A percentile compares a stretch with the other conserved stretches of the same genome.
Evolutionary conservation across 2,329 filamentous ascomycete genomes (phyloP).

Genomic region (Pseudocercospora cruenta): DNA sequence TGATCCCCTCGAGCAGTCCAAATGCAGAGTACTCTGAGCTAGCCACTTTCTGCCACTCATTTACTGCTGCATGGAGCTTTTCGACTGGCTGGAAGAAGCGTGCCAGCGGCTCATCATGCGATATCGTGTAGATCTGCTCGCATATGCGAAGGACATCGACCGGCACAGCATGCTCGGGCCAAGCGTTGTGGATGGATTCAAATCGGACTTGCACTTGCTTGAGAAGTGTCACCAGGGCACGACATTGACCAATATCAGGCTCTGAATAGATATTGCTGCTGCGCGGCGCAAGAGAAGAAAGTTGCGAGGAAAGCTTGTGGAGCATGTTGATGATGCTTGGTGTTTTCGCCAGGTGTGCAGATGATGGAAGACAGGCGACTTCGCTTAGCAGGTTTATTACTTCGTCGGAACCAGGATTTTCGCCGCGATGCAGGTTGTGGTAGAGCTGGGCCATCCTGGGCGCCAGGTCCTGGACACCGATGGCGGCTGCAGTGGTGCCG

Average conservation of each 20-base stretch:
- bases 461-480: conserved; percentile 30
- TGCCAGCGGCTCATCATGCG: conserved; percentile 80
- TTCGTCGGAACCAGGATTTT: conserved; percentile 7
- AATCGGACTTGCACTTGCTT: conserved; percentile 73
- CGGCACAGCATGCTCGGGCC: conserved; percentile 77
- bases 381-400: conserved; percentile 27
- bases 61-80: conserved; percentile 79
- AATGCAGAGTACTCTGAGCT: conserved; percentile 75
- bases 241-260: conserved; percentile 73
- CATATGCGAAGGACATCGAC: conserved; percentile 77
- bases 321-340: conserved; percentile 6
- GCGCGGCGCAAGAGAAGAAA: conserved; percentile 1
- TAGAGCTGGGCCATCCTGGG: conserved; percentile 30
- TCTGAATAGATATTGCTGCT: conserved; percentile 81
- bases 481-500: background rate
- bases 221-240: conserved; percentile 71
- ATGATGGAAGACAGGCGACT: conserved; percentile 9
- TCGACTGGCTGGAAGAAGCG: conserved; percentile 85
- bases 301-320: conserved; percentile 6
- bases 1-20: conserved; percentile 74
- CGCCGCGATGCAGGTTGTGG: conserved; percentile 7
- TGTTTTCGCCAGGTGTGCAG: conserved; percentile 10
- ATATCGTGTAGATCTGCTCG: conserved; percentile 73
- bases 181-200: conserved; percentile 64
- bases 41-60: conserved; percentile 95